These are phyloP conservation scores for Bacidia gigantensis DNA, from an alignment of 495 filamentous ascomycete genomes.

Conservation along the genomic window DNA sequence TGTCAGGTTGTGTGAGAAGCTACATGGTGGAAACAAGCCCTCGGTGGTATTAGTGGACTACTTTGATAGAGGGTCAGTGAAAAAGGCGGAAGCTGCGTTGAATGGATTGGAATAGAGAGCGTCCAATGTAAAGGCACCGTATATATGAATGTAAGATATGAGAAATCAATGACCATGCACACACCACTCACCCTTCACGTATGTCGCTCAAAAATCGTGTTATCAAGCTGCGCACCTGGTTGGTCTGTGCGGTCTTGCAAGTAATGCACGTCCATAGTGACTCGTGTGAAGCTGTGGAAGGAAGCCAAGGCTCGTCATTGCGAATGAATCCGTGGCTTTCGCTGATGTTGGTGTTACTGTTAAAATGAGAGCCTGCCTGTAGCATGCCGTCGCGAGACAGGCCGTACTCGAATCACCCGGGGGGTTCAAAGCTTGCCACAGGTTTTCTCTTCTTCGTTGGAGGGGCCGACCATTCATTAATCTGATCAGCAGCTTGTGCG, in stretches of 20 bases:
- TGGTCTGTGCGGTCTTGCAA: too few relatives aligned
- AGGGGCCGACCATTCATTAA: not conserved
- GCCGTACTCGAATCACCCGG: not conserved
- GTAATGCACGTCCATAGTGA: too few relatives aligned
- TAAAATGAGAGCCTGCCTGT: too few relatives aligned
- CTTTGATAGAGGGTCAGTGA: slow-evolving; percentile 46
- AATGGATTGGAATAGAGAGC: slow-evolving; percentile 36
- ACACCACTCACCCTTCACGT: too few relatives aligned
- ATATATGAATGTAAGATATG: not conserved
- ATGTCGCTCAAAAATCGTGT: too few relatives aligned
- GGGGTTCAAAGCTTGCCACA: not conserved
- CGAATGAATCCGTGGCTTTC: too few relatives aligned
- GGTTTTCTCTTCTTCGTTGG: slow-evolving; percentile 1
- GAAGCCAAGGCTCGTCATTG: too few relatives aligned
- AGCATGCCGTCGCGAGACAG: too few relatives aligned
- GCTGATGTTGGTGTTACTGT: too few relatives aligned
- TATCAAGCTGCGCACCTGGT: too few relatives aligned
- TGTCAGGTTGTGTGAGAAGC: slow-evolving; percentile 32
- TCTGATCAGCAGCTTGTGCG: not conserved
- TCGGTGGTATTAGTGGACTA: slow-evolving; percentile 56
- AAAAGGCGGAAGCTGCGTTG: slow-evolving; percentile 39
- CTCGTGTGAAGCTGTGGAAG: too few relatives aligned
- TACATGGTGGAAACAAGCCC: slow-evolving; percentile 42
- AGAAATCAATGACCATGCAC: too few relatives aligned
- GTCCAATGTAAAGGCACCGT: not conserved